These are phyloP conservation scores for Pyracantha coccinea DNA, from an alignment of 331 rosid species.

Conservation along the genomic window DNA sequence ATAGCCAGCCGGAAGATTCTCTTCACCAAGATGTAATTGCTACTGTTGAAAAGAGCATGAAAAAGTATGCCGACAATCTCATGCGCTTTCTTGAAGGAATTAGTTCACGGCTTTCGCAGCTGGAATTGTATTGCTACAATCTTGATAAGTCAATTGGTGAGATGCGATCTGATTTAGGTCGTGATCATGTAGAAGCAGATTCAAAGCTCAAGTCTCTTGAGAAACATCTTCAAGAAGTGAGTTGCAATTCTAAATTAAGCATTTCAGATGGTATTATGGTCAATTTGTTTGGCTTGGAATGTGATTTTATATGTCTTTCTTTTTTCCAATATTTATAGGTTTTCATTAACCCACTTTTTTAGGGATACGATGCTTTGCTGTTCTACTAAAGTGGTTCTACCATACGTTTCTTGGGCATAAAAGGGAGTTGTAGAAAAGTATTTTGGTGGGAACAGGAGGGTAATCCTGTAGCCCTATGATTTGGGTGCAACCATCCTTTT, in stretches of 20 bases:
- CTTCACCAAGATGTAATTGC: slow-evolving; percentile 51
- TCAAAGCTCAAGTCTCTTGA: slow-evolving; percentile 67
- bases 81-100: slow-evolving; percentile 91
- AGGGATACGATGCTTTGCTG: not conserved
- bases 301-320: not conserved
- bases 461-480: not conserved
- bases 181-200: slow-evolving; percentile 76
- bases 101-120: slow-evolving; percentile 74
- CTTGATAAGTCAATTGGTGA: slow-evolving; percentile 87
- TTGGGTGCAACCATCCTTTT: not conserved
- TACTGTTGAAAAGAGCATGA: slow-evolving; percentile 79
- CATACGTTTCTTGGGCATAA: not conserved
- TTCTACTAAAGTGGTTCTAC: not conserved
- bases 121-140: slow-evolving; percentile 89
- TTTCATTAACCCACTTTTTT: not conserved
- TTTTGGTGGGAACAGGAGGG: not conserved
- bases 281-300: not conserved
- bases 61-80: slow-evolving; percentile 60
- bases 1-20: slow-evolving; percentile 58
- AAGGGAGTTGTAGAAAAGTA: not conserved
- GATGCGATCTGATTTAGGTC: slow-evolving; percentile 74
- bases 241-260: slow-evolving; percentile 13
- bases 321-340: not conserved
- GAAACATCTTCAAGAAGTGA: slow-evolving; percentile 80
- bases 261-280: not conserved